Base-by-base conservation (phyloP, 2,329 filamentous ascomycete genomes). In the Gnomoniopsis sp. region DNA sequence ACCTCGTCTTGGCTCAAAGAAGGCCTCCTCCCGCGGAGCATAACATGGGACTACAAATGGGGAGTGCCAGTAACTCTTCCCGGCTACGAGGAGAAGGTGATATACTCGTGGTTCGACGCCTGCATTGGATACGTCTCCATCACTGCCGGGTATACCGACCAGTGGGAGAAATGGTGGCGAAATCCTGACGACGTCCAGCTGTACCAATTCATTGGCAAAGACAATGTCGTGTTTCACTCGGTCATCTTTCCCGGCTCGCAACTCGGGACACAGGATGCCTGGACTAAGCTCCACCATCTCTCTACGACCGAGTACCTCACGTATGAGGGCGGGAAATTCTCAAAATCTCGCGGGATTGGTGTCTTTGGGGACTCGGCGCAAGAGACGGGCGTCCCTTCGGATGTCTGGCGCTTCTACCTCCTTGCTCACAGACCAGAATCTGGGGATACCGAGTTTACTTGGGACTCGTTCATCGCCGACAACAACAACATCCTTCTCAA, bases 381-480 rank as follows among this genome's bases (percentile, higher is more conserved):
- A 71, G 82, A 89, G 57, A 91, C 87, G 12, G 88, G 88, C 7
- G 80, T 91, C 14, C 78, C 85, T 8, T 75, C 88, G 0, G 87
- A 47, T 11, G 90, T 97, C n/a, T 97, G 92, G 91, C 83, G 93
- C 65, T 96, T 93, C 75, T 96, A 95, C 76, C 84, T 97, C 22
- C 81, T 96, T 41, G 89, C 91, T 48, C 88, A 90, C 71, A 85
- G 93, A 58, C 93, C 93, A 0, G 93, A 97, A 73, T 88, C 87
- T 12, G 85, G 88, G 53, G 93, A 97, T 70, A 89, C 91, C 0
- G 90, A 96, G 69, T 96, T 96, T 72, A 89, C 93, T 71, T 96
- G 92, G 92, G 84, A 80, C 59, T 83, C 88, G 49, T 96, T 96
- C 74, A 88, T 95, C 62, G 82, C 86, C 38, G 81, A 84, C 65